Evolutionary conservation across 306 rosid genomes (phyloP).

Genomic region (Quercus berberidifolia): DNA sequence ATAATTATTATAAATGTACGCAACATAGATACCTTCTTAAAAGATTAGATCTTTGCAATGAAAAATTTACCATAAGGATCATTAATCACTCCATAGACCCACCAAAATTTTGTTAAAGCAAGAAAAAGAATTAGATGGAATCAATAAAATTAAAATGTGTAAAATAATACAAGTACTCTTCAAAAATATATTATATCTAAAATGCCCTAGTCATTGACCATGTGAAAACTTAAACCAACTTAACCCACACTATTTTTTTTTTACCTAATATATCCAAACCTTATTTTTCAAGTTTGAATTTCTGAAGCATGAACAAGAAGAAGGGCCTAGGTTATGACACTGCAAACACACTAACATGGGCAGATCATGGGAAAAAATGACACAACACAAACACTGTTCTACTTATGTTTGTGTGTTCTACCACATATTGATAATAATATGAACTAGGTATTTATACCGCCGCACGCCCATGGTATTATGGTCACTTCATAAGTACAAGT

Average conservation of each 20-base stretch:
- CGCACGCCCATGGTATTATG: too few species aligned
- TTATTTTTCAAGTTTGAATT: background rate
- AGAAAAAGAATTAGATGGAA: constrained; percentile 22
- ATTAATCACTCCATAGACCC: too few species aligned
- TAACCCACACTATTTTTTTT: background rate
- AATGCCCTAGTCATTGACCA: background rate
- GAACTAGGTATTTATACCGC: too few species aligned
- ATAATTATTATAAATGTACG: too few species aligned
- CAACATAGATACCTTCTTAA: too few species aligned
- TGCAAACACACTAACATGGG: background rate
- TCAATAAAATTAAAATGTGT: background rate
- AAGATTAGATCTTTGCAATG: too few species aligned
- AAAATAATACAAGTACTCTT: background rate
- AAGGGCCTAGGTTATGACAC: background rate
- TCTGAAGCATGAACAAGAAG: background rate
- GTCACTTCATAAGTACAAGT: too few species aligned
- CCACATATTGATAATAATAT: background rate
- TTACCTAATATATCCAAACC: background rate
- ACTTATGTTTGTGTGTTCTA: background rate
- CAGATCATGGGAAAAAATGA: background rate
- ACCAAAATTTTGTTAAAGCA: constrained; percentile 44
- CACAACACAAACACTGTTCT: background rate
- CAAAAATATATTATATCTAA: background rate
- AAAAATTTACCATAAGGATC: too few species aligned
- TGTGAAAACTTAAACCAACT: background rate